Base-by-base conservation (phyloP, 2,329 filamentous ascomycete species). In the Hypomyces perniciosus region DNA sequence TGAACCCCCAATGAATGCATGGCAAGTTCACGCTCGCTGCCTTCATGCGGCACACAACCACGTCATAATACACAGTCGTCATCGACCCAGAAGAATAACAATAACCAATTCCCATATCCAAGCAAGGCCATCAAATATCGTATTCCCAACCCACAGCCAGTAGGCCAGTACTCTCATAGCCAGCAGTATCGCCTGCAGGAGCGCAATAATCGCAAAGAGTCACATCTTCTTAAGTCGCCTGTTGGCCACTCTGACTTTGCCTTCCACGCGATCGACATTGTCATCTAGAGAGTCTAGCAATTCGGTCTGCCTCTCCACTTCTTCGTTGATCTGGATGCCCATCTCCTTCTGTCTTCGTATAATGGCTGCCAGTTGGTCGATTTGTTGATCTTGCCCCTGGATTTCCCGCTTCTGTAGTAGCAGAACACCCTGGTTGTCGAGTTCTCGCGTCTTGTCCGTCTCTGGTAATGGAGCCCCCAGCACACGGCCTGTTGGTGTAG, bases 321-420 rank as follows among this genome's bases (percentile, higher is more conserved):
- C 88, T 45, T 84, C 79, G 56, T 88, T 79, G 61, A 93, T 91
- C 51, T 83, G 78, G 43, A 88, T 72, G 1, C 88, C 88, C 79
- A 92, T 88, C 68, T 90, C 84, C 62, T 80, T 84, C 72, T 92
- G 85, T 52, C 85, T 73, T 44, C 83, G 73, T 43, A 92, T 84
- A 44, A 89, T 84, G 56, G 80, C 81, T 2, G 80, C 77, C 50
- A 93, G 70, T 58, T 81, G 75, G 13, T 86, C 78, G 3, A 93
- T 78, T 59, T 88, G 84, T 59, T 84, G 66, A 57, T 93, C 88
- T 62, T 95, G 88, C 57, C 87, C 82, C 48, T 76, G 63, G 75
- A 92, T 88, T 65, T 88, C 80, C 61, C 87, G 78, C 59, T 81
- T 76, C 67, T 93, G 88, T 54, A 93, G 68, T 65, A 86, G 80